Conservation (phyloP, 768 basidiomycete genomes). For the Tricholoma terreum region DNA sequence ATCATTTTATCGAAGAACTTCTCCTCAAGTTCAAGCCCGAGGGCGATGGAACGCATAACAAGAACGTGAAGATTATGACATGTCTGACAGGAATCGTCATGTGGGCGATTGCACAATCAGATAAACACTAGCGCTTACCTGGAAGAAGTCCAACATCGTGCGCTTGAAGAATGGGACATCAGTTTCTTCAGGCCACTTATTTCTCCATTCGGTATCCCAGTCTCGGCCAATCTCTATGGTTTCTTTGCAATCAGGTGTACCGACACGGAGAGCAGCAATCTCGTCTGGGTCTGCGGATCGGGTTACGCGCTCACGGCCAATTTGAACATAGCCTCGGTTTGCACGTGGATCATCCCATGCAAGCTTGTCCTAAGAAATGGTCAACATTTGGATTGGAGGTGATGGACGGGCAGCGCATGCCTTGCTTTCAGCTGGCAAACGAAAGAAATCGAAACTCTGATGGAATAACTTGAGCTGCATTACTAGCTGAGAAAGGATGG, state of each 20-base stretch:
- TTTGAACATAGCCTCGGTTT: slow-evolving; percentile 79
- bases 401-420: slow-evolving; percentile 26
- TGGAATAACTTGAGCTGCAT: not conserved
- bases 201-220: slow-evolving; percentile 73
- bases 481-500: not conserved
- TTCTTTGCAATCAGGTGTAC: slow-evolving; percentile 81
- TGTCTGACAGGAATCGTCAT: slow-evolving; percentile 36
- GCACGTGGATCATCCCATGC: slow-evolving; percentile 85
- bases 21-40: slow-evolving; percentile 74
- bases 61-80: slow-evolving; percentile 73
- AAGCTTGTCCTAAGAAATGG: slow-evolving; percentile 45
- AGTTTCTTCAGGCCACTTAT: slow-evolving; percentile 71
- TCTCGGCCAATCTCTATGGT: slow-evolving; percentile 89
- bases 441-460: slow-evolving; percentile 80
- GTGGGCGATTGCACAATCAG: not conserved
- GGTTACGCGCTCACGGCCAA: slow-evolving; percentile 81
- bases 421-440: slow-evolving; percentile 59
- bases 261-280: slow-evolving; percentile 69
- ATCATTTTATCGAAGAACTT: slow-evolving; percentile 74
- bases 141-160: slow-evolving; percentile 75
- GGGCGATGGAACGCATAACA: slow-evolving; percentile 84
- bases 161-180: slow-evolving; percentile 66
- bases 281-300: slow-evolving; percentile 67
- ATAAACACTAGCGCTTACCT: slow-evolving; percentile 35
- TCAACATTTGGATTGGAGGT: not conserved